Evolutionary conservation across 2,329 filamentous ascomycete species (phyloP), one percentile per base, ranked within the genome.

Genomic region (Fusarium denticulatum): DNA sequence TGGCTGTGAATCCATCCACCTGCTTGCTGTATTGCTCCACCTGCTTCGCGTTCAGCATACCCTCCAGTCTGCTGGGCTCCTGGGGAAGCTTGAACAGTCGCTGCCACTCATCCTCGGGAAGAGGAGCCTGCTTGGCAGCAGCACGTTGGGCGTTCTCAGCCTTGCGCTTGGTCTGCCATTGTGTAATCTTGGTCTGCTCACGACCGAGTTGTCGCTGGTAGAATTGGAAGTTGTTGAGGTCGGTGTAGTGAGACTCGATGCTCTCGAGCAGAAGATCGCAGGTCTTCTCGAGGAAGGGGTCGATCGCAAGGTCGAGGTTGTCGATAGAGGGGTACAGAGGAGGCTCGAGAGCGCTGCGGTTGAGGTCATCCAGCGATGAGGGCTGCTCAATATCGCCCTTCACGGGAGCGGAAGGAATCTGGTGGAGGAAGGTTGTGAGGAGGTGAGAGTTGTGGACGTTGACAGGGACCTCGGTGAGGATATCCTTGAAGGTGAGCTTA

Each of bases 91-190:
- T 99, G 90, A 98, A 99, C 78, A 98, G 88, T 82, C 94, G 92
- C 86, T 97, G 94, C 95, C 95, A 99, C 88, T 99, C 96, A 80
- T 98, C 96, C 86, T 99, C 96, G 42, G 96, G 95, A 56, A 98
- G 90, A 42, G 91, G 91, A 45, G 92, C 83, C 85, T 98, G 95
- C 89, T 98, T 98, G 76, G 96, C 93, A 42, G 94, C 91, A 64
- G 89, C 88, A 65, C 96, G 91, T 69, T 92, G 92, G 36, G 93
- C 92, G 81, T 99, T 99, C 89, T 99, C 96, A 22, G 94, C 92
- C 88, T 97, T 97, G 81, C 96, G 93, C 91, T 99, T 98, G 71
- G 92, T 86, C 86, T 98, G 96, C 96, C 96, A 99, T 75, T 95
- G 93, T 62, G 94, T 92, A 79, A 99, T 98, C 90, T 98, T 99